Percentiles rank a stretch among this genome's conserved stretches.
Evolutionary conservation across 225 moss, liverwort and hornwort genomes (phyloP).

Genomic region (Anthoceros angustus): DNA sequence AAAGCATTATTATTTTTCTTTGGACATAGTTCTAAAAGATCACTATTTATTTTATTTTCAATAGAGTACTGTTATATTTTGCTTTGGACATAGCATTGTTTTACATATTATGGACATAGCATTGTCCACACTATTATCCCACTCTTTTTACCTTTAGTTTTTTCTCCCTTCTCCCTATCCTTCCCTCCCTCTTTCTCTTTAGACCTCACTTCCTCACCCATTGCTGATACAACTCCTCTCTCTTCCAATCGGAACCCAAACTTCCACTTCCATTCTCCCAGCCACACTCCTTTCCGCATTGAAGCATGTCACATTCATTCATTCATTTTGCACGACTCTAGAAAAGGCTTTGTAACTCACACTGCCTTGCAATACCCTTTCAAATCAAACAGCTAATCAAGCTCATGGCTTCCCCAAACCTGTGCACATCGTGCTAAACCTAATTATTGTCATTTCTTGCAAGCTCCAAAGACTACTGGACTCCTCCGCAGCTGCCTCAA

Average conservation of each 20-base stretch:
- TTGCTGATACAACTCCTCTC: neutral
- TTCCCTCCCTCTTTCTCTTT: neutral
- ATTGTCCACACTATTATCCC: neutral
- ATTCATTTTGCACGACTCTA: neutral
- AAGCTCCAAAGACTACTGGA: constrained; percentile 6
- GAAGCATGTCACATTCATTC: neutral
- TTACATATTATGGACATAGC: no score
- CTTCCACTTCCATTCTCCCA: neutral
- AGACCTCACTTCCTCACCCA: neutral
- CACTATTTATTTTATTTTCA: no score
- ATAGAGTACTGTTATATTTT: no score
- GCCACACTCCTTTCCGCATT: neutral
- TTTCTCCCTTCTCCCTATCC: neutral
- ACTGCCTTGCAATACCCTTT: neutral
- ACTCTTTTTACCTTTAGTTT: neutral
- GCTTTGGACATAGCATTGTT: no score
- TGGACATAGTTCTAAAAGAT: no score
- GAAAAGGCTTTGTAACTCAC: neutral
- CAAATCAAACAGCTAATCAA: neutral
- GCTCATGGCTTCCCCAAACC: neutral
- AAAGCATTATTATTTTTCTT: no score
- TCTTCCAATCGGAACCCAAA: neutral
- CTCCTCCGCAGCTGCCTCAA: constrained; percentile 19
- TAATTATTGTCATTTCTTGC: neutral
- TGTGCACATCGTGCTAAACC: neutral